Base-by-base conservation (phyloP, 1,284 basidiomycete species). In the Leccinum griseonigrum region DNA sequence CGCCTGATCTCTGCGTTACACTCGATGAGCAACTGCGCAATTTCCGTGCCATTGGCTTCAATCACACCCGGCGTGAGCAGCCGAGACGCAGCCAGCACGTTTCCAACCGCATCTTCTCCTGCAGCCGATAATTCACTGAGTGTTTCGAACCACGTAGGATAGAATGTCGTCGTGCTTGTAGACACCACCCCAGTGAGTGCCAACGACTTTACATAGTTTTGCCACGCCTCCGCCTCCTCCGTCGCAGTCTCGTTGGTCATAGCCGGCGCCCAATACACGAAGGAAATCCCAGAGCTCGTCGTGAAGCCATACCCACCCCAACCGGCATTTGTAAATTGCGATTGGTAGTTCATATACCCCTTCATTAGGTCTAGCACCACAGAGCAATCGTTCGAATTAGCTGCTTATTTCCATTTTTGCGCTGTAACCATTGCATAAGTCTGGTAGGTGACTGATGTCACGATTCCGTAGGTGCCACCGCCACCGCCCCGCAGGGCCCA, bases 81-180 rank as follows among this genome's bases (percentile, higher is more conserved):
- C 54, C 79, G 71, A 8, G 74, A 75, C 0, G 73, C 72, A 3
- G 78, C 3, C 62, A 78, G 74, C 13, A 66, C 51, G 48, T 72
- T 75, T 2, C 4, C 61, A 4, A 67, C 68, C 14, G 63, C 14
- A 38, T 43, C 13, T 28, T 31, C 9, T 18, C 6, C 31, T 14
- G 36, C 29, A 54, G 69, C 70, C 2, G 70, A 32, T 11, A 6
- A 26, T 64, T 9, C 74, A 55, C 8, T 14, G 22, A 48, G 11
- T 29, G 22, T 14, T 16, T 64, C 60, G 38, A 71, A 69, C 67
- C 75, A 78, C 0, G 75, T 74, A 31, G 73, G 64, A 48, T 64
- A 67, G 62, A 7, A 48, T 48, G 34, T 22, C 1, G 55, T 67
- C 16, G 32, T 6, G 22, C 59, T 54, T 1, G 11, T 0, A 34